A percentile compares a stretch with the other conserved stretches of the same genome.
These are phyloP conservation scores for Irpex sp. DNA, from an alignment of 1,284 basidiomycete genomes.

Conservation along the genomic window DNA sequence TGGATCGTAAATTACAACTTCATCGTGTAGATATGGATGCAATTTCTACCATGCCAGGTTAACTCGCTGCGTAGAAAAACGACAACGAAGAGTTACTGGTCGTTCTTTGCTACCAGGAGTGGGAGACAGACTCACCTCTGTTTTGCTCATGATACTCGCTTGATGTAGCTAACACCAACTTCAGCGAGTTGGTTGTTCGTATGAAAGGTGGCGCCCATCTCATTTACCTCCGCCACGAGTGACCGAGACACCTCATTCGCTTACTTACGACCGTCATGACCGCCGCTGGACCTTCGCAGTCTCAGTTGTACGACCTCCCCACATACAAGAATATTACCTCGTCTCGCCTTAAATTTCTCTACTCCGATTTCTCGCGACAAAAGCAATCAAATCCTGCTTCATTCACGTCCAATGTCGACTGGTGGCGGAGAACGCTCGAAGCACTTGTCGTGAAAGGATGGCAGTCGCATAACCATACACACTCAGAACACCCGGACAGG, in stretches of 20 bases:
- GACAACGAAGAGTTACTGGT: too few relatives aligned
- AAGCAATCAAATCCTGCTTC: slow-evolving; percentile 82
- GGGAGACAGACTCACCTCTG: too few relatives aligned
- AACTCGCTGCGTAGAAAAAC: too few relatives aligned
- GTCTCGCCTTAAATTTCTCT: slow-evolving; percentile 77
- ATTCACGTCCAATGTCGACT: slow-evolving; percentile 78
- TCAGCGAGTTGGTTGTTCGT: too few relatives aligned
- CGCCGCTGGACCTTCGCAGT: slow-evolving; percentile 15
- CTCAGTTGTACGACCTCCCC: slow-evolving; percentile 33
- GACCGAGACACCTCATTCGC: not conserved
- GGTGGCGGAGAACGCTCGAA: slow-evolving; percentile 81
- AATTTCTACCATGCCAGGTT: too few relatives aligned
- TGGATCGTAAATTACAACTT: too few relatives aligned
- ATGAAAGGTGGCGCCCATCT: not conserved
- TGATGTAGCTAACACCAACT: too few relatives aligned
- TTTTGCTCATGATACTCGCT: too few relatives aligned
- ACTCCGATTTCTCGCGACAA: slow-evolving; percentile 85
- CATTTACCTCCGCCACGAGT: not conserved
- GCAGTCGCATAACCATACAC: slow-evolving; percentile 34
- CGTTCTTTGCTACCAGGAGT: too few relatives aligned
- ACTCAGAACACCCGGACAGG: slow-evolving; percentile 37
- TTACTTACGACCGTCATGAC: slow-evolving; percentile 16
- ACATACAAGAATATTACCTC: slow-evolving; percentile 50
- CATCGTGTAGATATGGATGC: too few relatives aligned
- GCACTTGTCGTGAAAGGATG: slow-evolving; percentile 58